A percentile compares a stretch with the other conserved stretches of the same genome.
These are phyloP conservation scores for Alternaria triticina DNA, from an alignment of 2,329 filamentous ascomycete species.

Conservation along the genomic window DNA sequence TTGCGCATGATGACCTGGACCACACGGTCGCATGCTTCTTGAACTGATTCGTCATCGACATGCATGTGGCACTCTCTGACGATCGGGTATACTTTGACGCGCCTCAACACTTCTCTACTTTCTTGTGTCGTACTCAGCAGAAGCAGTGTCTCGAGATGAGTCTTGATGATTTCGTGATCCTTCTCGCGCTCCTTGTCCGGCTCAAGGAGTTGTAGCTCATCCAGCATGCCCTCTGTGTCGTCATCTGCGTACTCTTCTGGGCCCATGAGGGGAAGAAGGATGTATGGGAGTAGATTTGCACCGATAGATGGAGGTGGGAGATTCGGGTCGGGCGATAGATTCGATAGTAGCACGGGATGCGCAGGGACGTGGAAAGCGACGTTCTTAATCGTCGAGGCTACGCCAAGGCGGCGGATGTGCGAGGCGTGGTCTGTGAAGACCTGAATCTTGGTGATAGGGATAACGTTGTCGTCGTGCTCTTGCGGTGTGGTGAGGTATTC, in stretches of 20 bases:
- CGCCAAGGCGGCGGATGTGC: conserved; percentile 83
- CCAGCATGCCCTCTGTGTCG: conserved; percentile 83
- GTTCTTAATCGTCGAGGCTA: conserved; percentile 96
- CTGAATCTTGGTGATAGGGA: conserved; percentile 90
- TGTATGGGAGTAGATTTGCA: conserved; percentile 84
- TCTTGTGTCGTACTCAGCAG: conserved; percentile 79
- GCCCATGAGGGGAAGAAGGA: conserved; percentile 86
- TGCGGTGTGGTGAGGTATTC: conserved; percentile 77
- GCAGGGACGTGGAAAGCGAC: conserved; percentile 80
- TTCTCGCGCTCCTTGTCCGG: conserved; percentile 87
- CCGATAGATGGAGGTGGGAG: conserved; percentile 62
- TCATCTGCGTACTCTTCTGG: conserved; percentile 88
- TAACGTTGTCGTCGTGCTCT: conserved; percentile 74
- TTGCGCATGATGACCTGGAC: conserved; percentile 89
- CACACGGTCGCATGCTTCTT: conserved; percentile 83
- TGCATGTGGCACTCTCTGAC: conserved; percentile 83
- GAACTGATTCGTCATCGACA: conserved; percentile 78
- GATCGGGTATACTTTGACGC: conserved; percentile 85
- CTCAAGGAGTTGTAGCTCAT: conserved; percentile 86
- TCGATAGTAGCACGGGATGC: conserved; percentile 71
- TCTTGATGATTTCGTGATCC: conserved; percentile 78
- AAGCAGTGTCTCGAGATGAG: conserved; percentile 86
- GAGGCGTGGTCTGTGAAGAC: conserved; percentile 94
- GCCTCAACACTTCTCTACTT: conserved; percentile 75
- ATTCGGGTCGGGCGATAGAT: conserved; percentile 37